phyloP scores from a whole-genome alignment of 2,329 filamentous ascomycete species.

The Venturia pyrina region DNA sequence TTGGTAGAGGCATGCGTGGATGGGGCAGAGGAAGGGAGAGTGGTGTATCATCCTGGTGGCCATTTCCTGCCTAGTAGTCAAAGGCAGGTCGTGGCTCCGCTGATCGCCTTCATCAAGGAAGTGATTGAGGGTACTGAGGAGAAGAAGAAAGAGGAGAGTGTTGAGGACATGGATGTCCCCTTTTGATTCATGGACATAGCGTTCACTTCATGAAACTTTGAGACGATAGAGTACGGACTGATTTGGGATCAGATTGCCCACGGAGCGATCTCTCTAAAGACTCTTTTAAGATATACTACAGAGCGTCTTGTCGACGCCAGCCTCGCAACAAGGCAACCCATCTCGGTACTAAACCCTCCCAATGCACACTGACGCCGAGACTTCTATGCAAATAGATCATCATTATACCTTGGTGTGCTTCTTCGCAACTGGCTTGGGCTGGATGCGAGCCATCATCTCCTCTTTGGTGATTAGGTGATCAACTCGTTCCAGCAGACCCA shows the following conservation, averaged over 20 bases:
- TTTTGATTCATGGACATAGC: constrained; percentile 33
- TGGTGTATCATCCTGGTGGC: constrained; percentile 72
- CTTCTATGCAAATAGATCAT: neutral
- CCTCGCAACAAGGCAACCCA: neutral
- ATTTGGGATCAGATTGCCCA: constrained; percentile 1
- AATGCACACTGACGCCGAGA: neutral
- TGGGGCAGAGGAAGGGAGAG: constrained; percentile 40
- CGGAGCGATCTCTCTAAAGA: constrained; percentile 5
- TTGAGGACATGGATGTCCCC: constrained; percentile 59
- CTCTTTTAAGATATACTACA: constrained; percentile 3
- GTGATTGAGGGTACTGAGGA: constrained; percentile 21
- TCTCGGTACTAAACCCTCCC: neutral
- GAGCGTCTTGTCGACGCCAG: constrained; percentile 1
- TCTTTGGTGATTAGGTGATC: constrained; percentile 99
- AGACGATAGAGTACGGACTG: neutral
- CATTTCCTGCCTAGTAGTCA: constrained; percentile 75
- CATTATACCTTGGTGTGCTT: neutral
- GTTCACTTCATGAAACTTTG: neutral
- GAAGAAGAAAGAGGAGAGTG: constrained; percentile 41
- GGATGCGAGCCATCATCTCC: constrained; percentile 99
- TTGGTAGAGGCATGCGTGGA: constrained; percentile 58
- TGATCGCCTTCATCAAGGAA: constrained; percentile 61
- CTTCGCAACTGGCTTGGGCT: constrained; percentile 40
- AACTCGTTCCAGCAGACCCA: constrained; percentile 78
- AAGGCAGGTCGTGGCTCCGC: constrained; percentile 67